These are phyloP conservation scores for Caryopteris hybrid DNA, from an alignment of 305 asterid genomes.

Conservation along the genomic window DNA sequence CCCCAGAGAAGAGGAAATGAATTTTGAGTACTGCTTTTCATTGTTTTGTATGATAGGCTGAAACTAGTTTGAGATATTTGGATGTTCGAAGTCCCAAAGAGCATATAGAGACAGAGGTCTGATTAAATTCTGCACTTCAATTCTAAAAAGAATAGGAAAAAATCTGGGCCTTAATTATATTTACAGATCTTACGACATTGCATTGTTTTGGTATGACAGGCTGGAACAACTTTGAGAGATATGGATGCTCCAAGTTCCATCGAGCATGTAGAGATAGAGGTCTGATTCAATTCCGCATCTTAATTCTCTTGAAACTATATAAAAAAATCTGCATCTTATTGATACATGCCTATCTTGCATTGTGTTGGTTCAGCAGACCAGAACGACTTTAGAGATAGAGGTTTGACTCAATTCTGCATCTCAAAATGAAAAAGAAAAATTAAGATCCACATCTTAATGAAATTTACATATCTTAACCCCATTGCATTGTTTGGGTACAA, in stretches of 20 bases:
- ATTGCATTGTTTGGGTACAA: slow-evolving; percentile 16
- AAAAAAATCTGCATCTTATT: slow-evolving; percentile 7
- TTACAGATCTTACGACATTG: not conserved
- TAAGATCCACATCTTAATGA: not conserved
- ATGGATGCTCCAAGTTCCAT: slow-evolving; percentile 18
- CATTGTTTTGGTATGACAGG: not conserved
- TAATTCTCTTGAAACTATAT: no score
- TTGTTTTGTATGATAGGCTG: slow-evolving; percentile 39
- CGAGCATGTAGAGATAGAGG: slow-evolving; percentile 33
- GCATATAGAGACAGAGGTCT: slow-evolving; percentile 34
- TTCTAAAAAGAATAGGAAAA: no score
- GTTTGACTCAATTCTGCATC: not conserved
- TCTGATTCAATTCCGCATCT: not conserved
- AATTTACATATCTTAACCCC: not conserved
- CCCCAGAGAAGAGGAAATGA: not conserved
- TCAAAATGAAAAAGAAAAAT: no score
- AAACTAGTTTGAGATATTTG: slow-evolving; percentile 20
- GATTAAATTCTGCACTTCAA: not conserved
- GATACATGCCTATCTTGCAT: not conserved
- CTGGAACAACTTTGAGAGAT: slow-evolving; percentile 2
- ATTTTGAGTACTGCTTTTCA: not conserved
- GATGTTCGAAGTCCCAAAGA: slow-evolving; percentile 20
- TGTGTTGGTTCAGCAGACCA: no score
- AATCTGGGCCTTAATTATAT: slow-evolving; percentile 14
- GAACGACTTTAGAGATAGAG: not conserved